phyloP scores from a whole-genome alignment of 176 grass and related monocot genomes.

The Triticum aestivum region DNA sequence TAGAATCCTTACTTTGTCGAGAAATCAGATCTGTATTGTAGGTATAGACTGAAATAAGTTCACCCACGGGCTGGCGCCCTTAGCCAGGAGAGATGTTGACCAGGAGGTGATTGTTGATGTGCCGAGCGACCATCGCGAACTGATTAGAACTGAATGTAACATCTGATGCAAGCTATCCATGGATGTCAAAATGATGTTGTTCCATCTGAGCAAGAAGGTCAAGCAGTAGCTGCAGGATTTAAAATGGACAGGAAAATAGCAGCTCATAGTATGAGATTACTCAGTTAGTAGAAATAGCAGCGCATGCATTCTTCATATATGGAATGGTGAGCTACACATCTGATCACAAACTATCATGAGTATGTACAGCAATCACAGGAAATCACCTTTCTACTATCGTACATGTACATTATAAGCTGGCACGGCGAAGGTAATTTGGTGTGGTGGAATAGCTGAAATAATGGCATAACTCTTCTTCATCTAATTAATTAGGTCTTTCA shows the following conservation, averaged over 20 bases:
- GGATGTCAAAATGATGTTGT: too few relatives aligned
- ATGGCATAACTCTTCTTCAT: conserved; percentile 2
- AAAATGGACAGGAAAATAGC: background rate
- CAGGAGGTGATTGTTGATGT: too few relatives aligned
- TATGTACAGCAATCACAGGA: conserved; percentile 8
- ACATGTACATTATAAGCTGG: conserved; percentile 17
- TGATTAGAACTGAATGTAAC: too few relatives aligned
- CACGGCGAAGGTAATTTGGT: conserved; percentile 8
- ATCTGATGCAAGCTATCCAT: too few relatives aligned
- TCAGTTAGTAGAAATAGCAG: background rate
- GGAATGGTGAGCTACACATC: background rate
- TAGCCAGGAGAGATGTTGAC: too few relatives aligned
- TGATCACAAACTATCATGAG: background rate
- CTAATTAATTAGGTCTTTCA: background rate
- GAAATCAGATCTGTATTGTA: too few relatives aligned
- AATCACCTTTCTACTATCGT: conserved; percentile 22
- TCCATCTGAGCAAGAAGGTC: too few relatives aligned
- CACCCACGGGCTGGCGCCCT: too few relatives aligned
- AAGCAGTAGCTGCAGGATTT: background rate
- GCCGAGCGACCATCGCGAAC: too few relatives aligned
- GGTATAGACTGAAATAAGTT: too few relatives aligned
- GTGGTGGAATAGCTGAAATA: background rate
- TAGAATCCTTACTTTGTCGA: too few relatives aligned
- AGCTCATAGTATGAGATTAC: background rate
- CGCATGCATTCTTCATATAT: too few relatives aligned